Evolutionary conservation across 2,329 filamentous ascomycete species (phyloP), one percentile per base, ranked within the genome.

Genomic region (Aspergillus floridensis): DNA sequence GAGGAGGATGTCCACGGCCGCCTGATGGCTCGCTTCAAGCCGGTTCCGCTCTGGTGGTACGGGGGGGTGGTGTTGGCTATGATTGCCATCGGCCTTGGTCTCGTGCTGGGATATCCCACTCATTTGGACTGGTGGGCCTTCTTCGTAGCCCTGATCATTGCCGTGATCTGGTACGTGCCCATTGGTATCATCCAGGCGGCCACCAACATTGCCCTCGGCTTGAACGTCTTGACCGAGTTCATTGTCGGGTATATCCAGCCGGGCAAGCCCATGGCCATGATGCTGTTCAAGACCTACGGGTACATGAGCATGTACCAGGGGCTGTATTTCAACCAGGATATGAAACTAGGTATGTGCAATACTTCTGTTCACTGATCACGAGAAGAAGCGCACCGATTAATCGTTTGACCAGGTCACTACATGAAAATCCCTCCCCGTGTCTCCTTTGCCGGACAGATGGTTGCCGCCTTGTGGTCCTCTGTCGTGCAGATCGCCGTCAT

Each of bases 261-360:
- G 0, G 88, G 88, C 26, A 82, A 82, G 3, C 88, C 88, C 1
- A 79, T 91, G 61, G 87, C 87, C 51, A 87, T 90, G 82, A 91
- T 91, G 88, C 82, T 91, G 77, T 91, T 91, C 79, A 90, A 90
- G 75, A 89, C 87, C 62, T 91, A 88, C 67, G 86, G 87, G 53
- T 89, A 88, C 70, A 84, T 89, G 58, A 85, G 81, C 74, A 88
- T 89, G 85, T 80, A 80, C 16, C 85, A 89, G 71, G 87, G 84
- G 0, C 77, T 88, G 53, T 86, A 84, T 71, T 89, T 89, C 71
- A 79, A 81, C 5, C 84, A 87, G 70, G 87, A 89, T 65, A 79
- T 89, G 66, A 89, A 88, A 71, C 80, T 88, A 2, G 87, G 70
- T 72, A 53, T 32, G 63, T 62, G 32, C 32, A 35, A 35, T 35